Evolutionary conservation across 257 asterid genomes (phyloP).

Genomic region (Dorcoceras hygrometricum): DNA sequence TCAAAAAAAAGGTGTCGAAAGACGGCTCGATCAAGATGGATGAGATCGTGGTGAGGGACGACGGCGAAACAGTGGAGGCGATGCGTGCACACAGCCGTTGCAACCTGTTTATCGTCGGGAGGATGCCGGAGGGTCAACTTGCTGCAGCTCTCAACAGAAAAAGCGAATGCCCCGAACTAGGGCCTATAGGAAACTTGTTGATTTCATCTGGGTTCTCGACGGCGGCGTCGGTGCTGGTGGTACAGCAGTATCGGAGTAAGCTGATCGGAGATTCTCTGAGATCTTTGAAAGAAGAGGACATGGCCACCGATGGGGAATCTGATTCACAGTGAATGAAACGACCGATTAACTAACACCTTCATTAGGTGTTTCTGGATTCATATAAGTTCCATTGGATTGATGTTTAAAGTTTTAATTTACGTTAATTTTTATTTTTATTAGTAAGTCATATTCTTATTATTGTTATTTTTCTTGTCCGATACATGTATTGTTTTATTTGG

Average conservation of each 20-base stretch:
- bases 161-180: slow-evolving; percentile 41
- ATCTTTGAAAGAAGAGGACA: slow-evolving; percentile 23
- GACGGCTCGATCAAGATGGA: slow-evolving; percentile 36
- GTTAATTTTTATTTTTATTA: too few species aligned
- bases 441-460: too few species aligned
- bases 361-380: not conserved
- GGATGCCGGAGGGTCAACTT: slow-evolving; percentile 43
- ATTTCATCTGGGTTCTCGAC: slow-evolving; percentile 31
- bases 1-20: slow-evolving; percentile 19
- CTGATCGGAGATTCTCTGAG: slow-evolving; percentile 22
- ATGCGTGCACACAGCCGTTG: slow-evolving; percentile 24
- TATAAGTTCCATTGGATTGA: too few species aligned
- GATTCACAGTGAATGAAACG: slow-evolving; percentile 33
- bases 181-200: slow-evolving; percentile 38
- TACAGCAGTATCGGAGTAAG: slow-evolving; percentile 38
- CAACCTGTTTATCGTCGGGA: slow-evolving; percentile 40
- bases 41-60: slow-evolving; percentile 32
- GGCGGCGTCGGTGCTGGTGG: slow-evolving; percentile 40
- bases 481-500: too few species aligned
- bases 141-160: slow-evolving; percentile 26
- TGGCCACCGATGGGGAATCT: slow-evolving; percentile 8
- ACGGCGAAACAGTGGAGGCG: slow-evolving; percentile 23
- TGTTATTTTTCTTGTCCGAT: too few species aligned
- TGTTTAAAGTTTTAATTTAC: too few species aligned
- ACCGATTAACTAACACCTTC: too few species aligned